Conservation (phyloP, 148 eudicot species). For the Persicaria tinctoria region DNA sequence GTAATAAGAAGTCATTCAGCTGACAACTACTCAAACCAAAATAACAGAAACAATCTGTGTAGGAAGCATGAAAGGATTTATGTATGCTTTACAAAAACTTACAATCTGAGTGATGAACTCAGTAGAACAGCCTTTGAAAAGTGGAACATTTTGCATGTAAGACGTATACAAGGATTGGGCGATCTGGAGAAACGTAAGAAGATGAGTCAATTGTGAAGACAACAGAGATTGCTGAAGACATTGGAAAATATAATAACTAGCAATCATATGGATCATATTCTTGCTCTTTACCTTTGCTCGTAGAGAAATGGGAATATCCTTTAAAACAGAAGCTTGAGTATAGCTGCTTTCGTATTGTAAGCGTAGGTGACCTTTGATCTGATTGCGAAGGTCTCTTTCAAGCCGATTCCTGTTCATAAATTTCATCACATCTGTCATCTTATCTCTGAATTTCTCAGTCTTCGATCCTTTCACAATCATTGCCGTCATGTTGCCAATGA, state of each 20-base stretch:
- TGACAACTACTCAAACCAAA: not conserved
- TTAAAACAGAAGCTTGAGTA: slow-evolving; percentile 54
- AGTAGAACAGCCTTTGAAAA: slow-evolving; percentile 71
- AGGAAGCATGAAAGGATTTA: not conserved
- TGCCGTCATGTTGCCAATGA: slow-evolving; percentile 73
- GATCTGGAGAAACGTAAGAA: slow-evolving; percentile 42
- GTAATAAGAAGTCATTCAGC: not conserved
- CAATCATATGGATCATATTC: not conserved
- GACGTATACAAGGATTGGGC: slow-evolving; percentile 56
- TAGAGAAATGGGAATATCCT: slow-evolving; percentile 61
- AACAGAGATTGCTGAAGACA: not conserved
- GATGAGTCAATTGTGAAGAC: not conserved
- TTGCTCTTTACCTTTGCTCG: slow-evolving; percentile 52
- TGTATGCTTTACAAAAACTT: slow-evolving; percentile 20
- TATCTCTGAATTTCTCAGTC: slow-evolving; percentile 62
- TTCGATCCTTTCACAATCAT: slow-evolving; percentile 66
- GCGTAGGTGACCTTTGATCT: slow-evolving; percentile 61
- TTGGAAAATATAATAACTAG: not conserved
- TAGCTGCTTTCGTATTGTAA: slow-evolving; percentile 68
- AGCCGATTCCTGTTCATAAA: slow-evolving; percentile 61
- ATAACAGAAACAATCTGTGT: too few relatives aligned
- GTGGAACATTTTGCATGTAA: slow-evolving; percentile 48
- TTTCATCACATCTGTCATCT: slow-evolving; percentile 61
- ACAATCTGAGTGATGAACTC: slow-evolving; percentile 92
- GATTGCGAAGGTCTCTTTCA: slow-evolving; percentile 47